Base-by-base conservation (phyloP, 257 asterid species). In the Galeopsis tetrahit region DNA sequence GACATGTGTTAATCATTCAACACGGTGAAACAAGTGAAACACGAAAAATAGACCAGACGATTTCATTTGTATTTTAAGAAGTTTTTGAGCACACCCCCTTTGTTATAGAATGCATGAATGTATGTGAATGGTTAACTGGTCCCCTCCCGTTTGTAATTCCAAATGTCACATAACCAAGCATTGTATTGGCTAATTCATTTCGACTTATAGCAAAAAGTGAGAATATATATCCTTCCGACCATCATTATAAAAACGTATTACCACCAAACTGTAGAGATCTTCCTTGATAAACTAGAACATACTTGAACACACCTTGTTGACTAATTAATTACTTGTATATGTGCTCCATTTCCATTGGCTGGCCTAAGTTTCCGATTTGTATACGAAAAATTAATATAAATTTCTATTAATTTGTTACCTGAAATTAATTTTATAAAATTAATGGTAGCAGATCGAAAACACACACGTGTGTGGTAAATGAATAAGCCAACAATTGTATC, bases 131-230 rank as follows among this genome's bases (percentile, higher is more conserved):
- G 69, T 32, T 43, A 32, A 70, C 7, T 71, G 83, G 83, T 71
- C 83, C 80, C 83, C 75, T 52, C 46, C 34, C 10, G 58, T 56
- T 38, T 48, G 31, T 17, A 61, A 32, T 10, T 70, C 36, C 80
- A 75, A 42, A 69, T 68, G 84, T 76, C 75, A n/a, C 74, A 57
- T n/a, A 39, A 21, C 61, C 62, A 28, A 55, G 4, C 6, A 46
- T 9, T 48, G 4, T 3, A 46, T 9, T 48, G n/a, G 38, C 36
- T 28, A 55, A 55, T 56, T 56, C 38, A 9, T 56, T 7, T 28
- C 61, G 36, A 56, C 36, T 21, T 7, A 56, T 9, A 14, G 34
- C 61, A 55, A 55, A 53, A 55, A 55, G 61, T 55, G 31, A 7
- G 28, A 21, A 21, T 21, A 21, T 21, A 21, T 21, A 21, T 9